Conservation (phyloP, 1,139 yeast genomes). For the Pichia sp. region DNA sequence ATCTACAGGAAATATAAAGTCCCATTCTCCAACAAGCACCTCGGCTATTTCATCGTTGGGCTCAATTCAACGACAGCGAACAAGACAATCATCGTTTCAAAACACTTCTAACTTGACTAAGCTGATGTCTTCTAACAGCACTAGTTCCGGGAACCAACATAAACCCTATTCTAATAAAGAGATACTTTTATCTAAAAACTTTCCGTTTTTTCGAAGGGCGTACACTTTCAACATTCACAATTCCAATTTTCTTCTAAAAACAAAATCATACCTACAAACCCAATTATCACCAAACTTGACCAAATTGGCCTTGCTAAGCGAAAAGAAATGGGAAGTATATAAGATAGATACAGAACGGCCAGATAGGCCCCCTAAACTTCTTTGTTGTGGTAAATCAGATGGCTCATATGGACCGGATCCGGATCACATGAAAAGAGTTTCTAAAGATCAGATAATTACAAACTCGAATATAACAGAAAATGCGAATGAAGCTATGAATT, state of each 20-base stretch:
- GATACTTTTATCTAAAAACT: constrained; percentile 67
- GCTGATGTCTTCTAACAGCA: constrained; percentile 19
- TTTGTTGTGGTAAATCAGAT: constrained; percentile 63
- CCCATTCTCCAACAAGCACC: constrained; percentile 19
- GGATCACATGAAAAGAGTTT: constrained; percentile 33
- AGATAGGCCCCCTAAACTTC: constrained; percentile 47
- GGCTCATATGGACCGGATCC: constrained; percentile 61
- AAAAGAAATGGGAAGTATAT: constrained; percentile 70
- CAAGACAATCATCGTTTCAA: constrained; percentile 13
- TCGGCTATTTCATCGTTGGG: constrained; percentile 21
- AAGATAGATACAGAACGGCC: constrained; percentile 40
- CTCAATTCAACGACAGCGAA: constrained; percentile 20
- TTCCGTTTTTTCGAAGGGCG: constrained; percentile 74
- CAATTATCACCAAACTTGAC: constrained; percentile 61
- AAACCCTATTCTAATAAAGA: constrained; percentile 44
- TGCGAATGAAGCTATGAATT: constrained; percentile 20
- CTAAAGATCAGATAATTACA: constrained; percentile 19
- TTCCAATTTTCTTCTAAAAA: constrained; percentile 39
- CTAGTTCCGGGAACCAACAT: constrained; percentile 5
- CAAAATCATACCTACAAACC: constrained; percentile 51
- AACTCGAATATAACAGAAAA: constrained; percentile 26
- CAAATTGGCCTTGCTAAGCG: constrained; percentile 59
- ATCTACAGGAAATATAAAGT: background rate
- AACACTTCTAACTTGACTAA: constrained; percentile 25
- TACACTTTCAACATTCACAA: constrained; percentile 63